These are phyloP conservation scores for Phytophthora citrophthora DNA, from an alignment of 352 stramenopile species.

Conservation along the genomic window DNA sequence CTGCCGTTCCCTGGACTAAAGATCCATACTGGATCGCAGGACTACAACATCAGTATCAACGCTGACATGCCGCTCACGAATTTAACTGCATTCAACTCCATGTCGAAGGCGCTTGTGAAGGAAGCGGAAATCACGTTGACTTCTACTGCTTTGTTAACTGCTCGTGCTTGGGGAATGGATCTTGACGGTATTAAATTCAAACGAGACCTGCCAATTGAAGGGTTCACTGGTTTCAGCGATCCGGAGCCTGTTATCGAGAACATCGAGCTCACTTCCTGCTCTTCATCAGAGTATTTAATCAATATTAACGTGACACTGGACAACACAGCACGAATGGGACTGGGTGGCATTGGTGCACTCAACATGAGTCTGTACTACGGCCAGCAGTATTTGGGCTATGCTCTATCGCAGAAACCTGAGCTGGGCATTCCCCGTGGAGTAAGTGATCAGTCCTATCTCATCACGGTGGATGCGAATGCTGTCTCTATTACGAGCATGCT, in stretches of 20 bases:
- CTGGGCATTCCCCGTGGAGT: conserved; percentile 57
- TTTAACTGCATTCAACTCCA: conserved; percentile 45
- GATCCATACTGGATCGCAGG: conserved; percentile 42
- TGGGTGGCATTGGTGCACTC: conserved; percentile 61
- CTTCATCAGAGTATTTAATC: conserved; percentile 37
- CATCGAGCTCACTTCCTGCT: conserved; percentile 53
- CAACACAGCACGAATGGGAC: conserved; percentile 54
- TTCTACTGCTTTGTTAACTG: conserved; percentile 39
- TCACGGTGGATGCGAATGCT: conserved; percentile 43
- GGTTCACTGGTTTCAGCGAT: conserved; percentile 54
- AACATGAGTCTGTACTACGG: conserved; percentile 77
- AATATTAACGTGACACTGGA: conserved; percentile 61
- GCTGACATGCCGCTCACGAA: conserved; percentile 47
- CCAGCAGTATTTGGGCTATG: conserved; percentile 67
- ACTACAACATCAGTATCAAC: conserved; percentile 58
- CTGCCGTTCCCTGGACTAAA: conserved; percentile 53
- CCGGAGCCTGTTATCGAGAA: conserved; percentile 54
- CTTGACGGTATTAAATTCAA: conserved; percentile 58
- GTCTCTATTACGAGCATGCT: conserved; percentile 49
- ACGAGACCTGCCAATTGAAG: conserved; percentile 50
- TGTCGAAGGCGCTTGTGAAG: conserved; percentile 47
- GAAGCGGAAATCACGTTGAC: conserved; percentile 45
- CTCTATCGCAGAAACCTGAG: conserved; percentile 45
- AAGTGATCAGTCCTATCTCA: conserved; percentile 49
- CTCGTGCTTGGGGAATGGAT: conserved; percentile 47